These are phyloP conservation scores for Megacollybia marginata DNA, from an alignment of 768 basidiomycete genomes.

Conservation along the genomic window DNA sequence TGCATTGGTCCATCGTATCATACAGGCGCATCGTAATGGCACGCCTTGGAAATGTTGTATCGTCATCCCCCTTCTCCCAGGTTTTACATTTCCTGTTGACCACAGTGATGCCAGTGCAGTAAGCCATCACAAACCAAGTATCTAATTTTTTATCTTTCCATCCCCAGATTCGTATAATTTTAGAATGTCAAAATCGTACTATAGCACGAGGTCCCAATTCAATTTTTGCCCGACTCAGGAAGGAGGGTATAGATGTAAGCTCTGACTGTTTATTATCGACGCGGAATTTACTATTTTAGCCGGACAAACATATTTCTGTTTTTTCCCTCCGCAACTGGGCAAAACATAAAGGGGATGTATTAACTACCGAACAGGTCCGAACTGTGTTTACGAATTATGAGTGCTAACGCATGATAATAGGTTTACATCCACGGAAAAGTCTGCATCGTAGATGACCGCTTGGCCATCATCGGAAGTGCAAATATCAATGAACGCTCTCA, in stretches of 20 bases:
- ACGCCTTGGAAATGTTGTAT: conserved; percentile 91
- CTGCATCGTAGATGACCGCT: conserved; percentile 89
- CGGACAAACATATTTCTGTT: conserved; percentile 85
- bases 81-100: conserved; percentile 90
- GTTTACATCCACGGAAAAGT: conserved; percentile 90
- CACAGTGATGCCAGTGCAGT: conserved; percentile 90
- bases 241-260: conserved; percentile 83
- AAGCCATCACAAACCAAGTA: conserved; percentile 19
- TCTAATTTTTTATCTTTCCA: not conserved
- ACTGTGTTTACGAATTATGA: conserved; percentile 16
- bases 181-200: conserved; percentile 91
- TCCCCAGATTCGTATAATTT: conserved; percentile 78
- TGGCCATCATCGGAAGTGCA: conserved; percentile 91
- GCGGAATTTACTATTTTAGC: conserved; percentile 39
- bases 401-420: conserved; percentile 21
- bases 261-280: not conserved
- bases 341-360: conserved; percentile 73
- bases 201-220: conserved; percentile 86
- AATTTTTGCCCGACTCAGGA: conserved; percentile 78
- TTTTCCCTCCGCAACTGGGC: conserved; percentile 93
- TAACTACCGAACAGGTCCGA: conserved; percentile 76
- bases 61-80: conserved; percentile 85
- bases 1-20: conserved; percentile 85
- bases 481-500: conserved; percentile 98
- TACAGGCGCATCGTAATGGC: conserved; percentile 74